These are phyloP conservation scores for Fusarium odoratissimum DNA, from an alignment of 2,329 filamentous ascomycete species.

Conservation along the genomic window DNA sequence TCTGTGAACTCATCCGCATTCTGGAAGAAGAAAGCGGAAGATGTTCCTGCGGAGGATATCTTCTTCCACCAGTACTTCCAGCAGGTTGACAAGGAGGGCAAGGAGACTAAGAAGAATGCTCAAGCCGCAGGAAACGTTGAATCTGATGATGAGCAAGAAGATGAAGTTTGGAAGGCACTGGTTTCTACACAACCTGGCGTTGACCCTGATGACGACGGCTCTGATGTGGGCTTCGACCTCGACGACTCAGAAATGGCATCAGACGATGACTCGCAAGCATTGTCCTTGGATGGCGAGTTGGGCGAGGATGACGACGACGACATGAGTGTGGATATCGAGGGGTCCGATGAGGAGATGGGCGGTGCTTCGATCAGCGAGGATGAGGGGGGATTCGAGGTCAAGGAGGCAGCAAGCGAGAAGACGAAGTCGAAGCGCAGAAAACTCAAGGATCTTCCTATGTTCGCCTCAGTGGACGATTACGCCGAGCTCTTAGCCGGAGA, in stretches of 20 bases:
- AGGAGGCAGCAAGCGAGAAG: constrained; percentile 68
- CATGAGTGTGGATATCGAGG: constrained; percentile 54
- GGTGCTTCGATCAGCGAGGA: constrained; percentile 56
- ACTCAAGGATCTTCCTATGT: constrained; percentile 89
- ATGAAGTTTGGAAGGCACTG: constrained; percentile 92
- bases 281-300: constrained; percentile 58
- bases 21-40: constrained; percentile 89
- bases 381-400: constrained; percentile 64
- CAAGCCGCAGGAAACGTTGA: constrained; percentile 55
- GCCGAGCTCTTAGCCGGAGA: constrained; percentile 84
- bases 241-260: constrained; percentile 63
- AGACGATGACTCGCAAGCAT: constrained; percentile 56
- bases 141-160: constrained; percentile 71
- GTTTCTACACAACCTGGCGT: constrained; percentile 81
- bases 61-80: constrained; percentile 99
- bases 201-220: constrained; percentile 58
- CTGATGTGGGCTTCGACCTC: constrained; percentile 62
- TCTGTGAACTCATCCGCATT: constrained; percentile 87
- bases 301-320: constrained; percentile 59
- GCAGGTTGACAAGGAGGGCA: constrained; percentile 71
- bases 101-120: constrained; percentile 66
- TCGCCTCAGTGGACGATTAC: constrained; percentile 95
- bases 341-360: constrained; percentile 57
- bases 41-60: constrained; percentile 90
- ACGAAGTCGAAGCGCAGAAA: constrained; percentile 76